Base-by-base conservation (phyloP, 2,329 filamentous ascomycete species). In the Trichophyton verrucosum region DNA sequence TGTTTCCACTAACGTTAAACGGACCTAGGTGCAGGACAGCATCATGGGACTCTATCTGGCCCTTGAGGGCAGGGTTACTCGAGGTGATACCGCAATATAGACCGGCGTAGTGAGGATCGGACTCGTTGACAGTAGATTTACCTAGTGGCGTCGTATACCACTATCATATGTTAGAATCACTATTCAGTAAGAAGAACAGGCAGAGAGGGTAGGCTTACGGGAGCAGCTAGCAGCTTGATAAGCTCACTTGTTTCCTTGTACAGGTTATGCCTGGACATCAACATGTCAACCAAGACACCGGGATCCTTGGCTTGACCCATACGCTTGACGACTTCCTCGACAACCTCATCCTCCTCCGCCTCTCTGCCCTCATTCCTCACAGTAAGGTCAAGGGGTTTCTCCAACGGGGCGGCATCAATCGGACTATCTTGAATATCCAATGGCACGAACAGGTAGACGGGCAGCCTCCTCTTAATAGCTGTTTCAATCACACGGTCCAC, bases 391-490 rank as follows among this genome's bases (percentile, higher is more conserved):
- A 64, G 55, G n/a, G 63, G 63, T 5, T 56, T 60, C 9, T 60
- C 46, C 53, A 64, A 42, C 15, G 57, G 60, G 0, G 59, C 36
- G 17, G 62, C 60, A 61, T 65, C 64, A 6, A 63, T 63, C 55
- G 61, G 56, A 17, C 64, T 49, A 49, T 64, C 64, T 1, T 46
- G 62, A n/a, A 66, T 63, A 61, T 68, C 67, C 38, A 62, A 44
- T 1, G 67, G 67, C 9, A 68, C 63, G 38, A 66, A 68, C 46
- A 68, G 64, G 47, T 68, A 68, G 8, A 64, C 64, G 11, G 67
- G 67, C 5, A 68, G 61, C 42, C 65, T 60, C 30, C 63, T 65
- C 47, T 64, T 63, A 24, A 66, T 61, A 47, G 65, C 65, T 17
- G 63, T 59, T 3, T 64, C 60, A 33, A 68, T 63, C 61, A 66